A percentile compares a stretch with the other conserved stretches of the same genome.
These are phyloP conservation scores for Omphalotus guepiniiformis DNA, from an alignment of 768 basidiomycete species.

Conservation along the genomic window DNA sequence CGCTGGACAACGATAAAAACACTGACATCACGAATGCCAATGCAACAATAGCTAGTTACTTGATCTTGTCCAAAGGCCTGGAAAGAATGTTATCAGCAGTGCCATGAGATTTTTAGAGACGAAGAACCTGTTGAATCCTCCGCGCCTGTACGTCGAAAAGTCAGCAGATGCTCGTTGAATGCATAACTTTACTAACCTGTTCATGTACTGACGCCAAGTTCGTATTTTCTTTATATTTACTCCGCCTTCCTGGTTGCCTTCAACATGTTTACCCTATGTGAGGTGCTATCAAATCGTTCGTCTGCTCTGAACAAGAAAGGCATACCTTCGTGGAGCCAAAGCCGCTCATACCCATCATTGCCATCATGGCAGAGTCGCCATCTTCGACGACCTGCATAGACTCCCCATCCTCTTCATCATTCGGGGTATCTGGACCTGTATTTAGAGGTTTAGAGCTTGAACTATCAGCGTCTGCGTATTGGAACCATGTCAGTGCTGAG, in stretches of 20 bases:
- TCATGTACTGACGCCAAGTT: constrained; percentile 99
- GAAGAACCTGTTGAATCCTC: constrained; percentile 76
- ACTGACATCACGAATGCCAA: too few relatives aligned
- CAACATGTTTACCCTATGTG: constrained; percentile 68
- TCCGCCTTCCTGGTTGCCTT: constrained; percentile 75
- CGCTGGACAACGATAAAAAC: too few relatives aligned
- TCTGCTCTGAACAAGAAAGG: background rate
- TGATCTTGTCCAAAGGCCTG: constrained; percentile 94
- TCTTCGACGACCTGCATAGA: constrained; percentile 52
- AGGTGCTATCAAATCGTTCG: background rate
- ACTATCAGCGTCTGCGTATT: constrained; percentile 19
- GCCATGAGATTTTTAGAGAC: background rate
- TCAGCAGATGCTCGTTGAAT: constrained; percentile 11
- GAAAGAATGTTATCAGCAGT: constrained; percentile 17
- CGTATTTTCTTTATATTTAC: constrained; percentile 73
- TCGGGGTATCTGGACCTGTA: constrained; percentile 38
- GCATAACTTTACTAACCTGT: constrained; percentile 51
- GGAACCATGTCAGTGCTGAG: background rate
- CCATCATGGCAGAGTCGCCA: constrained; percentile 80
- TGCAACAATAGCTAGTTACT: too few relatives aligned
- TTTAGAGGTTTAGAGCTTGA: constrained; percentile 23
- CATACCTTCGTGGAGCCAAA: constrained; percentile 87
- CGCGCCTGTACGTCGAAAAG: constrained; percentile 46
- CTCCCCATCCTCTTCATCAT: constrained; percentile 38
- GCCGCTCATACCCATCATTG: constrained; percentile 83